phyloP scores from a whole-genome alignment of 1,284 basidiomycete genomes.

The Termitomyces sp. region DNA sequence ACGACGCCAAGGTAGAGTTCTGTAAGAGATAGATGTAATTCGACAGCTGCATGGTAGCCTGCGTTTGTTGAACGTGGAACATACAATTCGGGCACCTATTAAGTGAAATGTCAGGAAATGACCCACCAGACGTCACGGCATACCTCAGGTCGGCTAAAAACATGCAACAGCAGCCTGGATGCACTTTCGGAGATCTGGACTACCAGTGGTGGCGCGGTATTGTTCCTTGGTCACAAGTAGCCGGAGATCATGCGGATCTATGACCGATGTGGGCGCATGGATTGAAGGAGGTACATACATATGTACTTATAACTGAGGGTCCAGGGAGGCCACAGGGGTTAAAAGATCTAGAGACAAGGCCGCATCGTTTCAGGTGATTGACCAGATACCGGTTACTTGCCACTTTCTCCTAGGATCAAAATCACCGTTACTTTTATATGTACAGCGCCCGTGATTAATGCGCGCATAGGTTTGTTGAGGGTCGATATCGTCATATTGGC shows the following conservation, averaged over 20 bases:
- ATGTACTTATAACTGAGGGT: not conserved
- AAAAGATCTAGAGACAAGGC: not conserved
- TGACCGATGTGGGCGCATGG: not conserved
- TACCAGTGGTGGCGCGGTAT: not conserved
- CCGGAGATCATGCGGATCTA: conserved; percentile 6
- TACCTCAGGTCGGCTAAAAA: not conserved
- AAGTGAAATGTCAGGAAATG: not conserved
- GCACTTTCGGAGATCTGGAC: not conserved
- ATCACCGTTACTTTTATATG: not conserved
- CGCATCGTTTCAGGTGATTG: not conserved
- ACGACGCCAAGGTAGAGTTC: not conserved
- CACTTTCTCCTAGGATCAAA: not conserved
- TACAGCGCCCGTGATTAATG: not conserved
- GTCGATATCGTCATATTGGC: not conserved
- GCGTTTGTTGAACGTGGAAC: not conserved
- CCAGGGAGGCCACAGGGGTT: not conserved
- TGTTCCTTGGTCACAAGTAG: not conserved
- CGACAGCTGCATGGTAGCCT: not conserved
- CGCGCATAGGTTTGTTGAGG: not conserved
- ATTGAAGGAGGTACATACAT: not conserved
- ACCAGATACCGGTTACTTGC: not conserved
- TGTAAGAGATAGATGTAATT: not conserved
- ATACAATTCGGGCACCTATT: not conserved
- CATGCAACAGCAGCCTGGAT: not conserved
- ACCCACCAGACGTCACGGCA: not conserved